Evolutionary conservation across 768 basidiomycete species (phyloP).

Genomic region (Termitomyces sp.): DNA sequence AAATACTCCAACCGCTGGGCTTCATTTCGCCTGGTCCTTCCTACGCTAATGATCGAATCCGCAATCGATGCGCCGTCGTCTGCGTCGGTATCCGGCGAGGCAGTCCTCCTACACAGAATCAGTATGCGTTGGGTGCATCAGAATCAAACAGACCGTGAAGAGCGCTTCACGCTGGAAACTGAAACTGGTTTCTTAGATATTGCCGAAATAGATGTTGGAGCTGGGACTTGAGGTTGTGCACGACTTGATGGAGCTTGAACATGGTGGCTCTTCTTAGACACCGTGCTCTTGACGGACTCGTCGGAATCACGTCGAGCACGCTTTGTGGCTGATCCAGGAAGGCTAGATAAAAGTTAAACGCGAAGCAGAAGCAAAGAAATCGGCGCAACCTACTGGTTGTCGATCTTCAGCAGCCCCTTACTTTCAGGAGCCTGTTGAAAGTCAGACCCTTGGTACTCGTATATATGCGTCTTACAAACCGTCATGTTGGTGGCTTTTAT

Average conservation of each 20-base stretch:
- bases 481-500: background rate
- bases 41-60: conserved; percentile 40
- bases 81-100: conserved; percentile 30
- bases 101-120: conserved; percentile 15
- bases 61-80: conserved; percentile 50
- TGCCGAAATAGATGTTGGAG: conserved; percentile 10
- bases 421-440: conserved; percentile 15
- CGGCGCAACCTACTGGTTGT: conserved; percentile 14
- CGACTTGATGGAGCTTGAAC: conserved; percentile 20
- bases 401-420: conserved; percentile 17
- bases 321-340: conserved; percentile 23
- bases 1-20: conserved; percentile 59
- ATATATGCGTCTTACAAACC: conserved; percentile 2
- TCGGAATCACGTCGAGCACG: conserved; percentile 16
- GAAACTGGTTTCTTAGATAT: conserved; percentile 17
- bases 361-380: background rate
- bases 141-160: conserved; percentile 18
- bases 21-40: conserved; percentile 49
- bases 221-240: conserved; percentile 11
- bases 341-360: conserved; percentile 10
- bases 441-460: background rate
- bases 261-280: conserved; percentile 20
- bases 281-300: conserved; percentile 9
- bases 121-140: background rate
- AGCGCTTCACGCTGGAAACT: conserved; percentile 14